phyloP scores from a whole-genome alignment of 495 filamentous ascomycete genomes.

The Talaromyces borbonicus region DNA sequence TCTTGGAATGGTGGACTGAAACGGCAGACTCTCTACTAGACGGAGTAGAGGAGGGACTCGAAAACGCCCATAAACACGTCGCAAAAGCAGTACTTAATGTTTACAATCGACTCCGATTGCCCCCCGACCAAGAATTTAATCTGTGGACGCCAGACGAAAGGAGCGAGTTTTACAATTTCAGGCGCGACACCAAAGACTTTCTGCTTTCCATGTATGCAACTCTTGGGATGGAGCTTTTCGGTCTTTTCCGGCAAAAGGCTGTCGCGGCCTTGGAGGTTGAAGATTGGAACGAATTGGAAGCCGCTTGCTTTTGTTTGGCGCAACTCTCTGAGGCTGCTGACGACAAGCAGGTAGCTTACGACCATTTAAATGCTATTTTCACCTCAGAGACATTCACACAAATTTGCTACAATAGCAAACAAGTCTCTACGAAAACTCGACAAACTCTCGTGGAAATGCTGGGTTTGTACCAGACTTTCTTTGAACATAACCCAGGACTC shows the following conservation, averaged over 20 bases:
- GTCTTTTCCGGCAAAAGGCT: slow-evolving; percentile 57
- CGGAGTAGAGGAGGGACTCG: slow-evolving; percentile 17
- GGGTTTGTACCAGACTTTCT: slow-evolving; percentile 71
- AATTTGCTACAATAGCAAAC: slow-evolving; percentile 41
- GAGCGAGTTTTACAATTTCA: slow-evolving; percentile 62
- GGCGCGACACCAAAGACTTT: slow-evolving; percentile 73
- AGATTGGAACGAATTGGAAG: slow-evolving; percentile 72
- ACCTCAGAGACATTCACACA: slow-evolving; percentile 45
- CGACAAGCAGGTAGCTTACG: slow-evolving; percentile 56
- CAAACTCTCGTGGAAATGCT: slow-evolving; percentile 71
- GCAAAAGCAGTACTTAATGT: slow-evolving; percentile 27
- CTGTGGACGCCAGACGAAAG: slow-evolving; percentile 65
- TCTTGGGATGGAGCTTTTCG: slow-evolving; percentile 56
- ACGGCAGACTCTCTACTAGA: slow-evolving; percentile 31
- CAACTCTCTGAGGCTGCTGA: slow-evolving; percentile 64
- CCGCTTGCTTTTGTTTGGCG: slow-evolving; percentile 67
- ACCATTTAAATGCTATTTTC: slow-evolving; percentile 61
- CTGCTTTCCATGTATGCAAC: slow-evolving; percentile 66
- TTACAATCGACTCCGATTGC: slow-evolving; percentile 32
- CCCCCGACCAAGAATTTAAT: slow-evolving; percentile 18
- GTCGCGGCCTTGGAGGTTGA: slow-evolving; percentile 44
- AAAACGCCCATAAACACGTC: slow-evolving; percentile 25
- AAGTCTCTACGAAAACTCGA: slow-evolving; percentile 58
- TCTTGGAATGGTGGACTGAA: slow-evolving; percentile 76
- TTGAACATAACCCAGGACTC: slow-evolving; percentile 58